Percentiles rank a stretch among this genome's conserved stretches.
Evolutionary conservation across 108 stramenopile genomes (phyloP).

Genomic region (Nitzschia sp.): DNA sequence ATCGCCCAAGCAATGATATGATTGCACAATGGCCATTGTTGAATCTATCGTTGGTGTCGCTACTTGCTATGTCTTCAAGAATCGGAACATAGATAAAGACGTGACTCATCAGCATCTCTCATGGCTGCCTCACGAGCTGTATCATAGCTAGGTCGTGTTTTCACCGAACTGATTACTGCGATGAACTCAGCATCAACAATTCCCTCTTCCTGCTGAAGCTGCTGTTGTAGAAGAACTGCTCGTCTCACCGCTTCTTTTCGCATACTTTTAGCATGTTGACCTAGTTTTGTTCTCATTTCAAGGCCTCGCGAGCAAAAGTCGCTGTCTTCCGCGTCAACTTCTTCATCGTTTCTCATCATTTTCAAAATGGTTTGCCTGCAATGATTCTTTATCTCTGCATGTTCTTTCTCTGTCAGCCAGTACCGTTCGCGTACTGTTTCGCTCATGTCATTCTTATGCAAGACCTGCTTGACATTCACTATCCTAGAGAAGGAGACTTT

Average conservation of each 20-base stretch:
- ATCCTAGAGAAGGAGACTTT: not conserved
- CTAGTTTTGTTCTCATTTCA: constrained; percentile 3
- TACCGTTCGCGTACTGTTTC: not conserved
- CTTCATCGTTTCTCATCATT: not conserved
- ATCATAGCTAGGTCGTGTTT: not conserved
- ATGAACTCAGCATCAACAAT: constrained; percentile 6
- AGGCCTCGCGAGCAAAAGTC: constrained; percentile 1
- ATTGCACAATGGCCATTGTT: too few species aligned
- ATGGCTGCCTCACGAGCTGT: not conserved
- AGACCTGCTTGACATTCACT: not conserved
- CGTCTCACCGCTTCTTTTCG: constrained; percentile 1
- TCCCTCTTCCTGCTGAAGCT: constrained; percentile 8
- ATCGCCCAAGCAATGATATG: too few species aligned
- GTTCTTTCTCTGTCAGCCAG: constrained; percentile 1
- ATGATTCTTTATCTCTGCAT: not conserved
- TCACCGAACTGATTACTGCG: not conserved
- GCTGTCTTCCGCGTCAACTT: not conserved
- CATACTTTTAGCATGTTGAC: not conserved
- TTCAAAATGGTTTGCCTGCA: not conserved
- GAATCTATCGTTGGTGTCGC: too few species aligned
- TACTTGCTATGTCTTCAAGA: too few species aligned
- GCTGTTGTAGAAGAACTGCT: constrained; percentile 10
- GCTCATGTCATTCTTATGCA: constrained; percentile 11
- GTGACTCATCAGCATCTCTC: not conserved
- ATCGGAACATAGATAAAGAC: too few species aligned